Base-by-base conservation (phyloP, 768 basidiomycete genomes). In the Chalciporus piperatus region DNA sequence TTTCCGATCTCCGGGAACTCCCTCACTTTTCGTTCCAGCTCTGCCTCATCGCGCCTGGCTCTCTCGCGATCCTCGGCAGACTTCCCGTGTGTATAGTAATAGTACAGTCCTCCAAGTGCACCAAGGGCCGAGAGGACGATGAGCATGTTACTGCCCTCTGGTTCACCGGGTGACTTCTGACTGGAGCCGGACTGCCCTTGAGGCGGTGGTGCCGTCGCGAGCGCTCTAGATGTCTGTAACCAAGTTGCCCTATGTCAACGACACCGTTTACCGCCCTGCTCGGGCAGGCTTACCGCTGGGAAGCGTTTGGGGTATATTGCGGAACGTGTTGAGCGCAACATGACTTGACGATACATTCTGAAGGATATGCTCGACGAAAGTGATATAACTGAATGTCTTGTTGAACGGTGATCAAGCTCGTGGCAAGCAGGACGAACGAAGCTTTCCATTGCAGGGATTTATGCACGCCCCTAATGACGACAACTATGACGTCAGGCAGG, bases 21-120 rank as follows among this genome's bases (percentile, higher is more conserved):
- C 35, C 35, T 66, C 12, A 67, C 63, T 50, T 62, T 72, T 55
- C 50, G 54, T 41, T 64, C 66, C 16, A 61, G 25, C 23, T 67
- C 67, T 47, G 67, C 72, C 58, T 73, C 71, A n/a, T 67, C 65
- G 13, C 56, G 61, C 41, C 67, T 58, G n/a, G 59, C 65, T 16
- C 41, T 38, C 40, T 63, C 61, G 19, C 56, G 60, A 41, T 62
- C 53, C 28, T 63, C 48, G 1, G 54, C 59, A 30, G 56, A 51
- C 20, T 54, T 39, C 32, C 58, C 62, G 42, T 55, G 61, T n/a
- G 61, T 56, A 61, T 70, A 72, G 57, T 72, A 75, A 47, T 70
- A 69, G 56, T 73, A 75, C 33, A 69, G 53, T 12, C 63, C 72
- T 3, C 67, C 74, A 43, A 71, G 61, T 2, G 67, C 70, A 7